Conservation (phyloP, 129 eudicot genomes). For the Centaurea solstitialis region DNA sequence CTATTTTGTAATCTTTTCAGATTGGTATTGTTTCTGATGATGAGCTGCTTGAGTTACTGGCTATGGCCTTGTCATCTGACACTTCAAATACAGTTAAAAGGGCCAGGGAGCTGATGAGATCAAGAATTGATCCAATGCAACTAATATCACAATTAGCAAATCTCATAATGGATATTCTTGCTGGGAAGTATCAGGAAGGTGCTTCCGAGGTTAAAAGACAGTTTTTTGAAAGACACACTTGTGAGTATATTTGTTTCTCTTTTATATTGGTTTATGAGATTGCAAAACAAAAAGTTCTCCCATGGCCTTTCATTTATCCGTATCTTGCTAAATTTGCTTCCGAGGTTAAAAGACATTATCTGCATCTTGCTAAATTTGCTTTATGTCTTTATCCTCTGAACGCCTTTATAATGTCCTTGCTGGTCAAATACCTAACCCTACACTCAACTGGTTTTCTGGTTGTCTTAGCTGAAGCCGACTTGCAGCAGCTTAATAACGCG, state of each 20-base stretch:
- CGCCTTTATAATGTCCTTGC: no score
- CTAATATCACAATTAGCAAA: conserved; percentile 88
- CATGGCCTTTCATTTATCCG: not conserved
- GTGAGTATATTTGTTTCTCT: conserved; percentile 46
- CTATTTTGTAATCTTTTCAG: conserved; percentile 37
- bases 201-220: conserved; percentile 61
- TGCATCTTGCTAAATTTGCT: no score
- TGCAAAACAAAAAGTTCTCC: not conserved
- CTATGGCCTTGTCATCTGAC: conserved; percentile 85
- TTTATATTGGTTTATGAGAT: not conserved
- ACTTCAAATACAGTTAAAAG: conserved; percentile 78
- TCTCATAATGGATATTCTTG: conserved; percentile 90
- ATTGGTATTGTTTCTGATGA: conserved; percentile 94
- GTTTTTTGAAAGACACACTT: conserved; percentile 62
- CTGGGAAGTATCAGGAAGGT: conserved; percentile 70
- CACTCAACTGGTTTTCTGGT: conserved; percentile 11
- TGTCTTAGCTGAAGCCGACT: conserved; percentile 75
- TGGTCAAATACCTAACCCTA: not conserved
- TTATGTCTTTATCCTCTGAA: no score
- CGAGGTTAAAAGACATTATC: no score
- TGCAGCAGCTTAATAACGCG: conserved; percentile 84
- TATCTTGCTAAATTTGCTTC: no score
- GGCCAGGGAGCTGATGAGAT: conserved; percentile 90
- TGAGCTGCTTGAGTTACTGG: conserved; percentile 83
- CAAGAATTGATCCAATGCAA: conserved; percentile 89